Base-by-base conservation (phyloP, 306 rosid genomes). In the Mimosa pudica region DNA sequence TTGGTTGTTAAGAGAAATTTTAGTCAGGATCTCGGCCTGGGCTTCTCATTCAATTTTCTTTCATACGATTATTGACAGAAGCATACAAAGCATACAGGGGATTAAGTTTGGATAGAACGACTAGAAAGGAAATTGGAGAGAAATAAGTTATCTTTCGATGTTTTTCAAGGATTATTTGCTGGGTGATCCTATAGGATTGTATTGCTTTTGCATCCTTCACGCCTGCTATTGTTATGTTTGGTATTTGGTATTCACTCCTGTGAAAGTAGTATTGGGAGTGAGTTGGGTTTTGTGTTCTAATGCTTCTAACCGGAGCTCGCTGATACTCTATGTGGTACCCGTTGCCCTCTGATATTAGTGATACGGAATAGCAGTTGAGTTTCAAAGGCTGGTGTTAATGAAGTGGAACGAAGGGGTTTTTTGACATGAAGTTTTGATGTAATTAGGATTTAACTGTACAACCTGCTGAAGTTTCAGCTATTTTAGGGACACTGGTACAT, bases 1-100 rank as follows among this genome's bases (percentile, higher is more conserved):
- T 71, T 52, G 71, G 74, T 75, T 82, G 71, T 49, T 70, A 81
- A 68, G 82, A 52, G 64, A 80, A 60, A 46, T 1, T 45, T 38
- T 75, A 45, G 7, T 49, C 76, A 38, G 42, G 42, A 24, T 5
- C 42, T 80, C 78, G 45, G 35, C 82, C 45, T 7, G 20, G 36
- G 61, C 24, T 82, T 80, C 51, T 33, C 71, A 70, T 67, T 67
- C 51, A 16, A 16, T 8, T 41, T 36, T 16, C 71, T 65, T 36
- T 65, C 71, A 16, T 65, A 2, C 42, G 11, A 32, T 36, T 38
- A 7, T 20, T 65, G 71, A 30, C 16, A 65, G 20, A 35, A 38
- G 72, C 51, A 42, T 42, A 7, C 7, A 41, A 24, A 24, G 30
- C 30, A 24, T 24, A 24, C 0, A 24, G 30, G 47, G 33, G 24